A percentile compares a stretch with the other conserved stretches of the same genome.
These are phyloP conservation scores for Cordyceps pruinosa DNA, from an alignment of 2,329 filamentous ascomycete species.

Conservation along the genomic window DNA sequence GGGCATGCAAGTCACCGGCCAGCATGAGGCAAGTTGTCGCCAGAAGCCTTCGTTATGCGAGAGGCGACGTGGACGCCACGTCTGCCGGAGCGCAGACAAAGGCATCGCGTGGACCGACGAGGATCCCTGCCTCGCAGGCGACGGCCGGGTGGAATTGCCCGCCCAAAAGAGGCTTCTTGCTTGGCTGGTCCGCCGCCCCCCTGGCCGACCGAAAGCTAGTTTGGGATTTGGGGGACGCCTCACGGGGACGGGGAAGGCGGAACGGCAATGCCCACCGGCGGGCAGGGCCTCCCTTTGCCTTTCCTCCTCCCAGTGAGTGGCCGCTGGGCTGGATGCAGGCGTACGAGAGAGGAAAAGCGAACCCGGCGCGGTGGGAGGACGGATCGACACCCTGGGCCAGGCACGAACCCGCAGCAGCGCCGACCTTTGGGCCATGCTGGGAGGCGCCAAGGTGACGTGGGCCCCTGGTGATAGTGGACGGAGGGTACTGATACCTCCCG, in stretches of 20 bases:
- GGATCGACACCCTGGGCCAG: conserved; percentile 1
- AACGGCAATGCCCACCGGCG: conserved; percentile 1
- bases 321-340: not conserved
- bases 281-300: not conserved
- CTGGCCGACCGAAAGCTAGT: not conserved
- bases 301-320: no score
- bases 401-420: conserved; percentile 7
- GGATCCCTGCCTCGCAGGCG: not conserved
- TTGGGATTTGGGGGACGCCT: conserved; percentile 1
- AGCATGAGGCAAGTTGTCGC: not conserved
- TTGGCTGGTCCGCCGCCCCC: not conserved
- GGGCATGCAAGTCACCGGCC: not conserved
- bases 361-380: conserved; percentile 9
- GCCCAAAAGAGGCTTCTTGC: not conserved
- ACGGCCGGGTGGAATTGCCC: conserved; percentile 2
- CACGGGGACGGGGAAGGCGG: conserved; percentile 3
- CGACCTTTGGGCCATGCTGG: not conserved
- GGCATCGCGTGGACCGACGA: not conserved
- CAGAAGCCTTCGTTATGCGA: not conserved
- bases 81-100: not conserved
- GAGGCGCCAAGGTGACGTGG: not conserved
- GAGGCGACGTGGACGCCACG: not conserved
- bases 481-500: no score
- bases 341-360: conserved; percentile 1
- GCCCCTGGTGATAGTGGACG: no score